Percentiles rank a stretch among this genome's conserved stretches.
Evolutionary conservation across 768 basidiomycete genomes (phyloP).

Genomic region (Epithele typhae): DNA sequence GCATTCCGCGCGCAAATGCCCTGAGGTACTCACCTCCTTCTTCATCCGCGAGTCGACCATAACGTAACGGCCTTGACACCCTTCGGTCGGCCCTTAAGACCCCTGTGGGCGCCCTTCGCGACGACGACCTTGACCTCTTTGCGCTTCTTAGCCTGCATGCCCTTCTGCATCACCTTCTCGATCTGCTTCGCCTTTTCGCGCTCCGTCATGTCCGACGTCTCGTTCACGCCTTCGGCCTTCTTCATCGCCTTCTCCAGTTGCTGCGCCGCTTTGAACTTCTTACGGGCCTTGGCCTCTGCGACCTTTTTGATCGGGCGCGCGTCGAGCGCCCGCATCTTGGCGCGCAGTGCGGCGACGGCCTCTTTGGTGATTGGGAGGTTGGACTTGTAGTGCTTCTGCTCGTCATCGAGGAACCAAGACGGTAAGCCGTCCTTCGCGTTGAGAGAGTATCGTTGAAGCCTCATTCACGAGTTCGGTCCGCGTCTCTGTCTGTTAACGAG

Average conservation of each 20-base stretch:
- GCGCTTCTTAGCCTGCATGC: slow-evolving; percentile 60
- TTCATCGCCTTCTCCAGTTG: slow-evolving; percentile 89
- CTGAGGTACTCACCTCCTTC: slow-evolving; percentile 65
- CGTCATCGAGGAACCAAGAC: slow-evolving; percentile 96
- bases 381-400: slow-evolving; percentile 85
- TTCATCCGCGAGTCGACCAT: slow-evolving; percentile 95
- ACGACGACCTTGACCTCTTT: slow-evolving; percentile 86
- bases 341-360: slow-evolving; percentile 78
- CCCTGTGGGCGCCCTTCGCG: slow-evolving; percentile 86
- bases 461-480: slow-evolving; percentile 88
- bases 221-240: slow-evolving; percentile 91
- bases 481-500: slow-evolving; percentile 86
- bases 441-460: slow-evolving; percentile 94
- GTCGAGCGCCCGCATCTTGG: slow-evolving; percentile 90
- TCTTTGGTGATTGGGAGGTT: slow-evolving; percentile 98
- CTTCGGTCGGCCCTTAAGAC: slow-evolving; percentile 88
- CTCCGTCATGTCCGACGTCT: slow-evolving; percentile 88
- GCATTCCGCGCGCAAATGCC: slow-evolving; percentile 1
- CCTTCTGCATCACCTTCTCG: slow-evolving; percentile 85
- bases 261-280: slow-evolving; percentile 86
- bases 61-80: slow-evolving; percentile 90
- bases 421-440: slow-evolving; percentile 91
- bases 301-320: slow-evolving; percentile 98
- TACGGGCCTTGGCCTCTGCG: slow-evolving; percentile 96
- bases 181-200: slow-evolving; percentile 92